phyloP scores from a whole-genome alignment of 2,329 filamentous ascomycete genomes.

The Microascus cirrosus region DNA sequence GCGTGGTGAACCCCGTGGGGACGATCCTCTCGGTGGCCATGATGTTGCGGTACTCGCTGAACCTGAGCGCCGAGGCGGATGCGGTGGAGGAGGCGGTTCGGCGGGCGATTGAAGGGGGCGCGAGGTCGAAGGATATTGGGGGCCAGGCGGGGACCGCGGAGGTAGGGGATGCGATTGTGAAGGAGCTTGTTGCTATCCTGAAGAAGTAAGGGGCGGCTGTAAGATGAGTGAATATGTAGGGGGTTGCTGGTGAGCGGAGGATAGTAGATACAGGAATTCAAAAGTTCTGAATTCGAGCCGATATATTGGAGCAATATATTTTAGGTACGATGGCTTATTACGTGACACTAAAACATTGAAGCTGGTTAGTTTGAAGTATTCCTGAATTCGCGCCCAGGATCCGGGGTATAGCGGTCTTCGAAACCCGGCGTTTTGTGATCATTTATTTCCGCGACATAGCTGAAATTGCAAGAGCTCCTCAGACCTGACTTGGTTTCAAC shows the following conservation, averaged over 20 bases:
- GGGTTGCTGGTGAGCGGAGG: not conserved
- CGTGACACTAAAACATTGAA: too few species aligned
- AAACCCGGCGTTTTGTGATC: too few species aligned
- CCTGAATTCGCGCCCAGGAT: too few species aligned
- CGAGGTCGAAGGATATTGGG: conserved; percentile 77
- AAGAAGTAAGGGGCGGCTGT: conserved; percentile 18
- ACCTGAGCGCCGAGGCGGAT: conserved; percentile 63
- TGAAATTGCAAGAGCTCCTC: too few species aligned
- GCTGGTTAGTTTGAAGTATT: too few species aligned
- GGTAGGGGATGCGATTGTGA: conserved; percentile 66
- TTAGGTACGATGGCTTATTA: too few species aligned
- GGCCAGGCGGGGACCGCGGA: conserved; percentile 63
- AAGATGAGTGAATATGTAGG: not conserved
- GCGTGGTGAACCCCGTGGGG: conserved; percentile 74
- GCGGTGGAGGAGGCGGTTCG: conserved; percentile 74
- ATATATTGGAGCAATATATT: not conserved
- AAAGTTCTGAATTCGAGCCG: not conserved
- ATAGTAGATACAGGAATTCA: not conserved
- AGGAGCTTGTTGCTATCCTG: conserved; percentile 60
- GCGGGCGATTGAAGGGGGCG: conserved; percentile 65
- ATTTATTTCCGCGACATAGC: too few species aligned
- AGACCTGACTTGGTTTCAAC: not conserved
- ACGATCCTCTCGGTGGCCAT: conserved; percentile 88
- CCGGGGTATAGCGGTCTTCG: too few species aligned
- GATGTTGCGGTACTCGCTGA: conserved; percentile 91